Evolutionary conservation across 352 stramenopile genomes (phyloP).

Genomic region (Phytophthora citricola): DNA sequence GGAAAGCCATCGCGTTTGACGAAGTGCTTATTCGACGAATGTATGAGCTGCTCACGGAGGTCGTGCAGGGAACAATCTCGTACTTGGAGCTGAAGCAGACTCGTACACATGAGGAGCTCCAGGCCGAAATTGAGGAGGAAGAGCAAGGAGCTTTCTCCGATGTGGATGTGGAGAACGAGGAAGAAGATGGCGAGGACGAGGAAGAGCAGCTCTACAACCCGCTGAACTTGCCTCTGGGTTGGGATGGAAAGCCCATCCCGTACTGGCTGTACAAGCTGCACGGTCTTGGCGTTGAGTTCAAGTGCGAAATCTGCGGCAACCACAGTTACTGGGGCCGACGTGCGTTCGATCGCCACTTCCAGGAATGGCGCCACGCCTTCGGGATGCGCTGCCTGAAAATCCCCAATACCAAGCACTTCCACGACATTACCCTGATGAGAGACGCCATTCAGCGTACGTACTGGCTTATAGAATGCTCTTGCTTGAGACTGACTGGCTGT

Average conservation of each 20-base stretch:
- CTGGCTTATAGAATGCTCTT: conserved; percentile 1
- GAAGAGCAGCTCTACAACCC: conserved; percentile 99
- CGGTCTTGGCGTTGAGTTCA: conserved; percentile 98
- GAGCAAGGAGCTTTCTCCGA: conserved; percentile 87
- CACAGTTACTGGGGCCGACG: conserved; percentile 97
- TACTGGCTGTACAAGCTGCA: conserved; percentile 99
- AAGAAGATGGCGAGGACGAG: conserved; percentile 81
- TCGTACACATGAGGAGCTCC: conserved; percentile 86
- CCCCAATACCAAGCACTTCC: conserved; percentile 99
- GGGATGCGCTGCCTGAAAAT: conserved; percentile 99
- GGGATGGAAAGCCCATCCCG: conserved; percentile 99
- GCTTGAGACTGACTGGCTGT: conserved; percentile 5
- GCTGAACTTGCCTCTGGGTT: conserved; percentile 98
- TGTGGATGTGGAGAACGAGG: conserved; percentile 76
- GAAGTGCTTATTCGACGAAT: conserved; percentile 77
- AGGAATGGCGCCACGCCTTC: conserved; percentile 97
- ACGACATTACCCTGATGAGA: conserved; percentile 98
- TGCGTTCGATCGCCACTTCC: conserved; percentile 98
- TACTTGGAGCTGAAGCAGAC: conserved; percentile 91
- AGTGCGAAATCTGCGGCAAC: conserved; percentile 99
- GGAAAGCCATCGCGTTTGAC: conserved; percentile 68
- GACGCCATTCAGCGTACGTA: conserved; percentile 91
- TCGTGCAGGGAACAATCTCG: conserved; percentile 84
- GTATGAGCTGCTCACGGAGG: conserved; percentile 83
- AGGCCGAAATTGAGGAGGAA: conserved; percentile 87